Evolutionary conservation across 129 eudicot species (phyloP).

Genomic region (Flaveria bidentis): DNA sequence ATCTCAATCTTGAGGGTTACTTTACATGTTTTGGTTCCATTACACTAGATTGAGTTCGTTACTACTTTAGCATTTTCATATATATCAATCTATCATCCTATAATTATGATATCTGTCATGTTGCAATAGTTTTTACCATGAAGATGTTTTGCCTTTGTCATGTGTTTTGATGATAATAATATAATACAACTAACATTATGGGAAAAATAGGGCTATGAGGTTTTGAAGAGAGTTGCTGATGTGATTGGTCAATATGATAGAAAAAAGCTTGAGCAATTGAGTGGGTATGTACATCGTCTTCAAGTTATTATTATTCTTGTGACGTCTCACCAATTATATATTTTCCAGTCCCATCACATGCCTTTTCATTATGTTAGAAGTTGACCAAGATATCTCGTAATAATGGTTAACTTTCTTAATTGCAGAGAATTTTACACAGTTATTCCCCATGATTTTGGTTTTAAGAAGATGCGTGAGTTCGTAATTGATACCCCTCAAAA

Average conservation of each 20-base stretch:
- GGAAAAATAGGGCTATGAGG: conserved; percentile 73
- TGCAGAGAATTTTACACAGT: conserved; percentile 95
- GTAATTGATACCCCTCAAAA: conserved; percentile 96
- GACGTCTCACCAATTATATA: neutral
- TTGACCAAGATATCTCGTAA: neutral
- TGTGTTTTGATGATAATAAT: conserved; percentile 1
- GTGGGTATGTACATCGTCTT: conserved; percentile 57
- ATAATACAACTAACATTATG: neutral
- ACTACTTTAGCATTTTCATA: neutral
- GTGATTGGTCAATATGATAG: conserved; percentile 70
- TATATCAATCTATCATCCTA: neutral
- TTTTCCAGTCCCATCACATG: neutral
- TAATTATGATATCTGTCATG: neutral
- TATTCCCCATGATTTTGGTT: conserved; percentile 98
- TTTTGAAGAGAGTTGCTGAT: conserved; percentile 87
- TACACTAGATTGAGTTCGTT: neutral
- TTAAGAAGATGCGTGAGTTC: conserved; percentile 87
- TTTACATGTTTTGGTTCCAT: conserved; percentile 3
- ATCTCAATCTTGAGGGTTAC: neutral
- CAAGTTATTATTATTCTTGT: neutral
- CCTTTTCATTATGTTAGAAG: neutral
- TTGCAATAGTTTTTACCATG: conserved; percentile 4
- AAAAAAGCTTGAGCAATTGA: conserved; percentile 73
- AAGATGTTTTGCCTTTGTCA: conserved; percentile 12
- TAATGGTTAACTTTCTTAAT: conserved; percentile 15